Conservation (phyloP, 2,329 filamentous ascomycete species). For the Diaporthe eres region DNA sequence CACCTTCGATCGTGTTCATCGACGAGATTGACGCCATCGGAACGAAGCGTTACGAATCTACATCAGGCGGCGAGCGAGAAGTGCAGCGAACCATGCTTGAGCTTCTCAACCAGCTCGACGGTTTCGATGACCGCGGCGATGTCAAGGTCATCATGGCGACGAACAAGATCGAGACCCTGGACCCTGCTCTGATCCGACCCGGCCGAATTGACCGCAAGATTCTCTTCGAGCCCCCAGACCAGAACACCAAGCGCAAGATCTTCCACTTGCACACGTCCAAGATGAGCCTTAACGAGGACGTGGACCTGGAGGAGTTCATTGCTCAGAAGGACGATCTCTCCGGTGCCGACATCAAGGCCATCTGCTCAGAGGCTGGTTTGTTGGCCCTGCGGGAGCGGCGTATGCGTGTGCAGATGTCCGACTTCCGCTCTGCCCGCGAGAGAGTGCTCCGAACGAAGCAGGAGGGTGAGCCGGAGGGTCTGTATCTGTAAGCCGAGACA, state of each 20-base stretch:
- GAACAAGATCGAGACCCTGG: constrained; percentile 99
- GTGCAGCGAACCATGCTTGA: constrained; percentile 99
- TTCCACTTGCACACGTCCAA: constrained; percentile 98
- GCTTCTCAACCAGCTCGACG: constrained; percentile 96
- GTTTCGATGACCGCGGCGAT: constrained; percentile 98
- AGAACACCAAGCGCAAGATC: constrained; percentile 97
- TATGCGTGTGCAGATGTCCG: constrained; percentile 99
- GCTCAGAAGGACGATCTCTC: constrained; percentile 98
- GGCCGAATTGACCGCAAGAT: constrained; percentile 99
- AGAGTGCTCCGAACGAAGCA: constrained; percentile 98
- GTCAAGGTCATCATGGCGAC: constrained; percentile 99
- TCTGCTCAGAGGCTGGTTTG: constrained; percentile 96
- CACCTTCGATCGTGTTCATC: constrained; percentile 98
- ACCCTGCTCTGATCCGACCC: constrained; percentile 94
- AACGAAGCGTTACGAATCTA: constrained; percentile 98
- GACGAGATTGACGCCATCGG: constrained; percentile 99
- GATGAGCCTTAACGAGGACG: constrained; percentile 96
- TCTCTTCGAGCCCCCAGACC: constrained; percentile 76
- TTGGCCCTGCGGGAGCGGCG: constrained; percentile 93
- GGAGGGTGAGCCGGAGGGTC: constrained; percentile 96
- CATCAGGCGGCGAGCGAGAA: constrained; percentile 95
- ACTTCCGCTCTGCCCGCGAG: constrained; percentile 93
- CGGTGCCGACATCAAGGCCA: constrained; percentile 98
- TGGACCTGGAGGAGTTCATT: constrained; percentile 99
- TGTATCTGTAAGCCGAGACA: constrained; percentile 85